Evolutionary conservation across 2,329 filamentous ascomycete species (phyloP).

Genomic region (Claviceps arundinis): DNA sequence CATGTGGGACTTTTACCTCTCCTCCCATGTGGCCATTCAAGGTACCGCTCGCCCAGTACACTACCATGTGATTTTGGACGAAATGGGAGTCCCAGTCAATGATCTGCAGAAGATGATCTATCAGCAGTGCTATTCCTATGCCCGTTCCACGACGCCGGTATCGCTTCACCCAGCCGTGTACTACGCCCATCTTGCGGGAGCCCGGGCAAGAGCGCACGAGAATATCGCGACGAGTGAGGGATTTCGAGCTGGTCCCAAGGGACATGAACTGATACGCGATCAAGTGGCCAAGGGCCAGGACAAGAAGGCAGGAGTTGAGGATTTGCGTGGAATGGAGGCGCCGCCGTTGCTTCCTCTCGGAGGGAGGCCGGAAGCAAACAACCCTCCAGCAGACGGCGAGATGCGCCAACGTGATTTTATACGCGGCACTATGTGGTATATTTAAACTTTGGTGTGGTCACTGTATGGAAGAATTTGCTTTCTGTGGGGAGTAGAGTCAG

Average conservation of each 20-base stretch:
- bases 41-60: slow-evolving; percentile 87
- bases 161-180: slow-evolving; percentile 84
- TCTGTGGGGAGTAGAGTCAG: neutral
- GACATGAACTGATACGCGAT: slow-evolving; percentile 25
- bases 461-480: neutral
- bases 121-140: slow-evolving; percentile 88
- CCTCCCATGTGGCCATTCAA: slow-evolving; percentile 63
- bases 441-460: slow-evolving; percentile 11
- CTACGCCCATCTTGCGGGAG: slow-evolving; percentile 83
- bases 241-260: slow-evolving; percentile 29
- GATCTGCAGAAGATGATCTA: slow-evolving; percentile 82
- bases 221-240: slow-evolving; percentile 31
- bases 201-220: slow-evolving; percentile 67
- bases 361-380: slow-evolving; percentile 10
- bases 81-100: slow-evolving; percentile 53
- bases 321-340: slow-evolving; percentile 14
- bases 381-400: slow-evolving; percentile 15
- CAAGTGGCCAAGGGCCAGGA: slow-evolving; percentile 25
- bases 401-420: slow-evolving; percentile 22
- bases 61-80: slow-evolving; percentile 81
- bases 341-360: slow-evolving; percentile 20
- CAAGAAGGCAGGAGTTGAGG: slow-evolving; percentile 7
- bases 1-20: slow-evolving; percentile 73
- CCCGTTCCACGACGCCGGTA: slow-evolving; percentile 81
- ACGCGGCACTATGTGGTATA: slow-evolving; percentile 31